These are phyloP conservation scores for Aspergillus quadrilineatus DNA, from an alignment of 2,329 filamentous ascomycete species.

Conservation along the genomic window DNA sequence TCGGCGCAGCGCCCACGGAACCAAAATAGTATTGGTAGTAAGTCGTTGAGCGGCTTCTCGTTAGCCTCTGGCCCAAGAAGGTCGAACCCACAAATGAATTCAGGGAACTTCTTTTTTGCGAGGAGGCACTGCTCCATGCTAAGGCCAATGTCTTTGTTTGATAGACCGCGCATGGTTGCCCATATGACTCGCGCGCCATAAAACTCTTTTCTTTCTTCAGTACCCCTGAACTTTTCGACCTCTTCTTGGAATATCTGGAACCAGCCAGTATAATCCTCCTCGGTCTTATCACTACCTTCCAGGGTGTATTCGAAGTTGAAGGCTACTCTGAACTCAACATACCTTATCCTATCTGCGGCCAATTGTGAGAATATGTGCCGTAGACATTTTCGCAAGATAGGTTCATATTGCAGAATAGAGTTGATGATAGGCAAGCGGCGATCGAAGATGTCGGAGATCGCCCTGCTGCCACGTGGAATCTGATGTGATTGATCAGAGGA, in stretches of 20 bases:
- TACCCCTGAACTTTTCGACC: conserved; percentile 69
- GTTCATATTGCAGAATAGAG: conserved; percentile 82
- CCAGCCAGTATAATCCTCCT: conserved; percentile 67
- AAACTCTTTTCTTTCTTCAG: conserved; percentile 70
- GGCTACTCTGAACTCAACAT: conserved; percentile 76
- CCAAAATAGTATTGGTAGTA: conserved; percentile 87
- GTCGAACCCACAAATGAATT: conserved; percentile 83
- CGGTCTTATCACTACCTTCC: conserved; percentile 63
- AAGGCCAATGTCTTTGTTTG: conserved; percentile 67
- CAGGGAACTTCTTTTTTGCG: conserved; percentile 74
- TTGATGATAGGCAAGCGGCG: conserved; percentile 72
- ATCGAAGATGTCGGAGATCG: conserved; percentile 79
- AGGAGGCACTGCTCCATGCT: conserved; percentile 86
- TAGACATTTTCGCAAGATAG: conserved; percentile 77
- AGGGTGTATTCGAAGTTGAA: conserved; percentile 71
- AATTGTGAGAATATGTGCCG: conserved; percentile 68
- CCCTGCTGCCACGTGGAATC: conserved; percentile 72
- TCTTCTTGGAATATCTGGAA: conserved; percentile 76
- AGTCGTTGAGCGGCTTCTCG: conserved; percentile 71
- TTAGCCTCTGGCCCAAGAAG: conserved; percentile 83
- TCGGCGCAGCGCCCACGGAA: conserved; percentile 82
- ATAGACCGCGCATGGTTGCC: conserved; percentile 68
- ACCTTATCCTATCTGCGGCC: conserved; percentile 77
- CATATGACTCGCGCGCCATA: conserved; percentile 85
- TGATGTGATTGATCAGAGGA: conserved; percentile 72